A percentile compares a stretch with the other conserved stretches of the same genome.
Evolutionary conservation across 306 rosid species (phyloP).

Genomic region (Cucurbita pepo): DNA sequence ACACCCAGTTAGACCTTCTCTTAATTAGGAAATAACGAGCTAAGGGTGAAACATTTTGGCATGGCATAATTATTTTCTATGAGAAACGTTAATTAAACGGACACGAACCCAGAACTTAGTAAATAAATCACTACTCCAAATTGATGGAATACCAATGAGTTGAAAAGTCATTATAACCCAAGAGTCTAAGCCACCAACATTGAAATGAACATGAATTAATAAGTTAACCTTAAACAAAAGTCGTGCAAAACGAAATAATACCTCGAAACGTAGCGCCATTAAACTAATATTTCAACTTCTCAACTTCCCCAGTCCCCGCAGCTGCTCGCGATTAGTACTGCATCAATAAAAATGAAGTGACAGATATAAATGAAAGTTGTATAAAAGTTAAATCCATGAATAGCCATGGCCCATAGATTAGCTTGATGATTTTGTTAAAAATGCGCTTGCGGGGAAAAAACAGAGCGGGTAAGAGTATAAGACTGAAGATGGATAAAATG

Average conservation of each 20-base stretch:
- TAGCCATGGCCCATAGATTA: not conserved
- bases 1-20: not conserved
- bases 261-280: conserved; percentile 90
- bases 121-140: not conserved
- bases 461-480: too few species aligned
- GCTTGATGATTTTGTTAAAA: not conserved
- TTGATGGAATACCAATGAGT: not conserved
- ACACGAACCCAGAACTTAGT: not conserved
- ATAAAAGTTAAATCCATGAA: not conserved
- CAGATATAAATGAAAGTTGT: not conserved
- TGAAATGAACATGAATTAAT: not conserved
- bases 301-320: conserved; percentile 1
- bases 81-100: not conserved
- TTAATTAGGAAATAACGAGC: not conserved
- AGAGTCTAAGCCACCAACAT: not conserved
- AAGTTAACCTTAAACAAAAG: not conserved
- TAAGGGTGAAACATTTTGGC: not conserved
- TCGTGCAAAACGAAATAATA: conserved; percentile 2
- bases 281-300: not conserved
- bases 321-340: not conserved
- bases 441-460: not conserved
- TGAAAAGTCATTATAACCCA: not conserved
- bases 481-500: too few species aligned
- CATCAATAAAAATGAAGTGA: not conserved
- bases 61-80: not conserved